Base-by-base conservation (phyloP, 1,284 basidiomycete species). In the Cutaneotrichosporon sp. region DNA sequence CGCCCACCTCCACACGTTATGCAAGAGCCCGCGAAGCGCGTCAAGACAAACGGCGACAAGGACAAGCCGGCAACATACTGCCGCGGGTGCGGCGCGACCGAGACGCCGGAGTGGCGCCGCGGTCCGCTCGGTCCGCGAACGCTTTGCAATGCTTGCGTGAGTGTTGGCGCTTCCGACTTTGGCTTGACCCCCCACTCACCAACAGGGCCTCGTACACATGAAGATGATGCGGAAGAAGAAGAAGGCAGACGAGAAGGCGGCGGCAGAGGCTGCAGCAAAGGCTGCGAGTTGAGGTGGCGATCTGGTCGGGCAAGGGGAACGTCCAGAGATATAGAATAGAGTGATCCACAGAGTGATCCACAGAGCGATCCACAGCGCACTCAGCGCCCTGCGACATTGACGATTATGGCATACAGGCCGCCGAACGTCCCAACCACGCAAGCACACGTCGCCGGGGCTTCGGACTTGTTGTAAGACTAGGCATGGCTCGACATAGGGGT, bases 41-140 rank as follows among this genome's bases (percentile, higher is more conserved):
- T n/a, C n/a, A n/a, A n/a, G n/a, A n/a, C n/a, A n/a, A n/a, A n/a
- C 41, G 52, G 49, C 32, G 58, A 54, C 9, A 60, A 62, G 29
- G 66, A 62, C 38, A 57, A 59, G 51, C 34, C 58, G 3, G 45
- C 60, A 2, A 64, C 69, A 1, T 64, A 58, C 31, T 75, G 74
- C 56, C 51, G 72, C 10, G 71, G 71, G 3, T 75, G 74, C 46
- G 68, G 68, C 16, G 70, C 71, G 16, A 75, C 71, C 4, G 72
- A 74, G 53, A 75, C 74, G 26, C 74, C 74, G 6, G 74, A 75
- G 55, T 75, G 74, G 74, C 61, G 74, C 26, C 64, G 71, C 41
- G 74, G 74, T 3, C 74, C 74, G 5, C 61, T 74, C 49, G 74
- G 74, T 8, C 74, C 74, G 2, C 62, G 74, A 43, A 75, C 74